These are phyloP conservation scores for Alternaria rosae DNA, from an alignment of 2,329 filamentous ascomycete genomes.

Conservation along the genomic window DNA sequence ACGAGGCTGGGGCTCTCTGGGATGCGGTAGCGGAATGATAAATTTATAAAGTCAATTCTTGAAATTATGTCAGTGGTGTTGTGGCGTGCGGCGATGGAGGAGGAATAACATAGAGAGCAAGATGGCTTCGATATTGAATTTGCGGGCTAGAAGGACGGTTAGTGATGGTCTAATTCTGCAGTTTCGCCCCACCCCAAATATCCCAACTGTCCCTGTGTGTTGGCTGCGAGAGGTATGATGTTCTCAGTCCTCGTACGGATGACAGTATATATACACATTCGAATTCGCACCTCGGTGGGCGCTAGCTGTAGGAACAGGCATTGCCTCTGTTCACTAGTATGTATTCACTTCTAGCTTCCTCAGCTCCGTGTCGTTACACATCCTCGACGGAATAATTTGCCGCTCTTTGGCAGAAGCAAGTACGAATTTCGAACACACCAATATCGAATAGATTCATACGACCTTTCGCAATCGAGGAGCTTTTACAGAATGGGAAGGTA, in stretches of 20 bases:
- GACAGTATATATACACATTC: background rate
- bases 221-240: background rate
- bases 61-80: background rate
- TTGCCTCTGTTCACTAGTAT: background rate
- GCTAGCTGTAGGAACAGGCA: background rate
- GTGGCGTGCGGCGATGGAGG: background rate
- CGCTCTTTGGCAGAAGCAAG: background rate
- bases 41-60: slow-evolving; percentile 9
- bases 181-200: background rate
- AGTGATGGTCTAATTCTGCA: background rate
- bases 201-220: background rate
- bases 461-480: background rate
- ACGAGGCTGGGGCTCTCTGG: slow-evolving; percentile 5
- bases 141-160: background rate
- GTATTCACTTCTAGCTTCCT: background rate
- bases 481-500: background rate
- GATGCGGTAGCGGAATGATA: slow-evolving; percentile 12
- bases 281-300: background rate
- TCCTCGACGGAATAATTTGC: background rate
- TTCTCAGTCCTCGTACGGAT: background rate
- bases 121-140: background rate
- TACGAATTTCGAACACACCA: background rate
- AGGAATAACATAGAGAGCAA: background rate
- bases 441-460: background rate
- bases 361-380: background rate